Evolutionary conservation across 805 yeast species (phyloP), one percentile per base, ranked within the genome.

Genomic region (Pichia nakasei): DNA sequence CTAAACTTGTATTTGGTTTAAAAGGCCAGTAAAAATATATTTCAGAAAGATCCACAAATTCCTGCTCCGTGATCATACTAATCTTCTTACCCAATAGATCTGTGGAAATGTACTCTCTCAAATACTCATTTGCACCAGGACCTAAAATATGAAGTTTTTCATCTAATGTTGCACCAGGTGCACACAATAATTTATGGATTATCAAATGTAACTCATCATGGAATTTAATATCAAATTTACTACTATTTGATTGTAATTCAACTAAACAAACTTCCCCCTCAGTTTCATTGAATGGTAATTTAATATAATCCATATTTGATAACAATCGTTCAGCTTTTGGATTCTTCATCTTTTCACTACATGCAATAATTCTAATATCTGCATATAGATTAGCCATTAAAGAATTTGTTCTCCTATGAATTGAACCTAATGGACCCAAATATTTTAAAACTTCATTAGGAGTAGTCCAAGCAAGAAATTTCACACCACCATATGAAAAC

Each of bases 1-100:
- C 63, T 15, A 60, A 45, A n/a, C 44, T 49, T 9, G 54, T 47
- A 39, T 58, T 51, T 3, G 65, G 97, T 60, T 81, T 87, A 68
- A 88, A 91, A 0, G 97, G 93, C 97, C 97, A 91, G 13, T 63
- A 55, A 35, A 67, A 70, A 56, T 82, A 86, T 3, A 64, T 67
- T 3, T 72, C 61, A 9, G 78, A 67, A 6, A 89, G 56, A 6
- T 59, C 51, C 6, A 67, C 46, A 47, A 82, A 66, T n/a, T 87
- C 91, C 1, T 73, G 75, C 2, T 65, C 56, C 0, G 78, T 66
- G 38, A 88, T 63, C 4, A 73, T 70, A 15, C 64, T 59, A 1
- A 82, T 73, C 4, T 58, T 56, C 47, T 68, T 75, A 15, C 71
- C 56, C 41, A 76, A 53, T 2, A 81, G 40, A 0, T 64, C 66